Evolutionary conservation across 75 land plant species (phyloP).

Genomic region (Pseudotsuga menziesii): DNA sequence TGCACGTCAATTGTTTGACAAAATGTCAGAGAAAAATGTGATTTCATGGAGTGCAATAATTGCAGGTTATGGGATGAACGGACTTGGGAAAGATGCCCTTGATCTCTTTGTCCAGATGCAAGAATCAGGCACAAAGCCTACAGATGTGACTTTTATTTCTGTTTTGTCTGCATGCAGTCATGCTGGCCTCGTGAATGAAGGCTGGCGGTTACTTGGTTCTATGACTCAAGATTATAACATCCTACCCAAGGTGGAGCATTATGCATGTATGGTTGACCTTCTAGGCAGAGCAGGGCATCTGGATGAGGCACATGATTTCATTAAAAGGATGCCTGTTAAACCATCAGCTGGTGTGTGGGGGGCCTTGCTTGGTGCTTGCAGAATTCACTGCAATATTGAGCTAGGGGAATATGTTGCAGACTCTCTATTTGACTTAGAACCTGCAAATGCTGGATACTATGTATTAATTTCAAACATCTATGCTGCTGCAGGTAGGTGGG

Average conservation of each 20-base stretch:
- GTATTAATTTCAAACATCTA: not conserved
- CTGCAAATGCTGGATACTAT: not conserved
- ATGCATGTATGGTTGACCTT: not conserved
- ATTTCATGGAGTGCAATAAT: conserved; percentile 52
- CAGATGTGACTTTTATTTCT: conserved; percentile 1
- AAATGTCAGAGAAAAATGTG: conserved; percentile 30
- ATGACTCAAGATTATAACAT: not conserved
- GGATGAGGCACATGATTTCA: not conserved
- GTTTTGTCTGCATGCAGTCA: conserved; percentile 16
- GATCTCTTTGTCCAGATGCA: conserved; percentile 40
- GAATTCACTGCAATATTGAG: not conserved
- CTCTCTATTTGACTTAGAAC: not conserved
- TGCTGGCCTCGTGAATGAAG: not conserved
- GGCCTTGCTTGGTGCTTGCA: not conserved
- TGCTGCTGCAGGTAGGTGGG: not conserved
- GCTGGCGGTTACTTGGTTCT: not conserved
- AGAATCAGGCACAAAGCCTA: conserved; percentile 13
- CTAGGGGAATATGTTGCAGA: not conserved
- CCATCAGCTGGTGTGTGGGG: not conserved
- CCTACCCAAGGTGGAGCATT: not conserved
- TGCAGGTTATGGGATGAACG: conserved; percentile 34
- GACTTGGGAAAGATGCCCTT: conserved; percentile 36
- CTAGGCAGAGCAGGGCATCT: not conserved
- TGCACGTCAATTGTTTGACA: conserved; percentile 27
- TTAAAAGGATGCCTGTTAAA: not conserved